A percentile compares a stretch with the other conserved stretches of the same genome.
phyloP scores from a whole-genome alignment of 1,139 yeast genomes.

The Yarrowia galli region DNA sequence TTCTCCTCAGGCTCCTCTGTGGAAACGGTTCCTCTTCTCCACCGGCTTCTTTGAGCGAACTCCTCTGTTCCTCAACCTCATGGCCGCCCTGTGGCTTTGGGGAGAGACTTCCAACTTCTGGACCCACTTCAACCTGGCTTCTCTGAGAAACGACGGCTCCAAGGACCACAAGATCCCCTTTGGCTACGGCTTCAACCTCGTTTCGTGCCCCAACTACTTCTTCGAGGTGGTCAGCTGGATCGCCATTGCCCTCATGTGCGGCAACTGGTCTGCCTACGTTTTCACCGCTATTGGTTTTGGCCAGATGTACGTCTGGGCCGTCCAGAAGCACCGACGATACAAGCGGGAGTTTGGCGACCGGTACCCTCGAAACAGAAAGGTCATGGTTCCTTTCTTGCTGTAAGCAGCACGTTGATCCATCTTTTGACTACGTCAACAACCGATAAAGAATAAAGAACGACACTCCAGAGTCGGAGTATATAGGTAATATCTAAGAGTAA shows the following conservation, averaged over 20 bases:
- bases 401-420: constrained; percentile 42
- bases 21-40: constrained; percentile 47
- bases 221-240: constrained; percentile 85
- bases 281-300: constrained; percentile 74
- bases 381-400: constrained; percentile 64
- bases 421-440: background rate
- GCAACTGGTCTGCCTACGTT: constrained; percentile 77
- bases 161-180: constrained; percentile 60
- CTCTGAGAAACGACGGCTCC: constrained; percentile 60
- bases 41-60: constrained; percentile 45
- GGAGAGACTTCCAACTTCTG: constrained; percentile 76
- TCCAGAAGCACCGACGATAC: constrained; percentile 72
- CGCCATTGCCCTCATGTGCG: constrained; percentile 69
- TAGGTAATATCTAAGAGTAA: constrained; percentile 14
- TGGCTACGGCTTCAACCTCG: constrained; percentile 58
- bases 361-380: constrained; percentile 74
- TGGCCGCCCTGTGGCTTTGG: constrained; percentile 59
- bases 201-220: constrained; percentile 82
- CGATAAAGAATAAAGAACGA: constrained; percentile 6
- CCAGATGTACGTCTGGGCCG: constrained; percentile 85
- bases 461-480: constrained; percentile 18
- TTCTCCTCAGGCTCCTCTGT: constrained; percentile 42
- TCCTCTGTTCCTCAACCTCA: constrained; percentile 42
- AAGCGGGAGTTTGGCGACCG: constrained; percentile 74
- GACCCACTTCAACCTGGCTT: constrained; percentile 68